Conservation (phyloP, 306 rosid genomes). For the Malus asiatica region DNA sequence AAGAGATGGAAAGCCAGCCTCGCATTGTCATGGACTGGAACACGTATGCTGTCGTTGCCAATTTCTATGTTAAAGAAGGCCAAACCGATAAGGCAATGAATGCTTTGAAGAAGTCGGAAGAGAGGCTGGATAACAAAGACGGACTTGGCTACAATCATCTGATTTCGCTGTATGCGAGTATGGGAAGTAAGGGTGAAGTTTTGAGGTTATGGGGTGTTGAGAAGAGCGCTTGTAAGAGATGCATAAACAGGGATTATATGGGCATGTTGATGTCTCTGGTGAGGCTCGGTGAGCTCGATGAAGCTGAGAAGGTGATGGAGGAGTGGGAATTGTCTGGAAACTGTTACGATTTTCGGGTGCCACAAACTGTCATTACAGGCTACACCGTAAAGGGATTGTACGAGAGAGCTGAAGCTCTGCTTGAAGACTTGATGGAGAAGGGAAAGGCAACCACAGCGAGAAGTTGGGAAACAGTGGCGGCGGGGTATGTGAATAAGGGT, state of each 20-base stretch:
- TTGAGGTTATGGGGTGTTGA: conserved; percentile 58
- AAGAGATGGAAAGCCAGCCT: conserved; percentile 65
- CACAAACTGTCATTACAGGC: conserved; percentile 42
- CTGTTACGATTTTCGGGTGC: conserved; percentile 60
- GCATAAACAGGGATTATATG: conserved; percentile 63
- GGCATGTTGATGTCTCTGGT: conserved; percentile 54
- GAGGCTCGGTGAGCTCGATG: conserved; percentile 57
- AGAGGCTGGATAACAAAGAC: conserved; percentile 54
- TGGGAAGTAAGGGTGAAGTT: conserved; percentile 58
- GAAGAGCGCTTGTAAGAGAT: conserved; percentile 60
- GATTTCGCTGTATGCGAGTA: conserved; percentile 52
- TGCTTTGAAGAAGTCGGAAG: conserved; percentile 61
- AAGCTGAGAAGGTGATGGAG: conserved; percentile 54
- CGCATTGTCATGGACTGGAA: conserved; percentile 77
- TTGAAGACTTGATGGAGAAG: conserved; percentile 40
- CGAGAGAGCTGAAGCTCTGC: conserved; percentile 62
- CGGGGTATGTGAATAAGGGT: conserved; percentile 37
- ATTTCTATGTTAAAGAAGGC: conserved; percentile 49
- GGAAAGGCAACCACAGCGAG: conserved; percentile 49
- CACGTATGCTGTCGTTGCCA: conserved; percentile 65
- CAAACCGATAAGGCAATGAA: conserved; percentile 35
- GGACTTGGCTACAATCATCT: conserved; percentile 61
- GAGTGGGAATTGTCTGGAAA: conserved; percentile 83
- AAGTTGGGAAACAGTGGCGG: conserved; percentile 58
- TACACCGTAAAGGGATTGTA: conserved; percentile 39